Conservation (phyloP, 805 yeast genomes). For the Sugiyamaella chiloensis region DNA sequence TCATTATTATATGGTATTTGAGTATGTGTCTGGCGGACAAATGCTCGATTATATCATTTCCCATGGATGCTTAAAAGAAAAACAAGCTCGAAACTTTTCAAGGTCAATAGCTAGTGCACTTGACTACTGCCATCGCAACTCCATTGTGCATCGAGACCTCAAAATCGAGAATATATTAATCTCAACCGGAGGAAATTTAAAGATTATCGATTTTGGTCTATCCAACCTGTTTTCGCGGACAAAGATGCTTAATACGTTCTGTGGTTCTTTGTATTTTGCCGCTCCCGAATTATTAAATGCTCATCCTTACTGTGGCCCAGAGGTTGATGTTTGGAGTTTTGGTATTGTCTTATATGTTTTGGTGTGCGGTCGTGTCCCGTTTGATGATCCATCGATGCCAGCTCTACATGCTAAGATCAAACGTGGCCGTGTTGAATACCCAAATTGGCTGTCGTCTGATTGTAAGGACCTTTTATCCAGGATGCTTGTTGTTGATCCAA, state of each 20-base stretch:
- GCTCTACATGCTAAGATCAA: slow-evolving; percentile 92
- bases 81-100: slow-evolving; percentile 91
- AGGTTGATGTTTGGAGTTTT: slow-evolving; percentile 97
- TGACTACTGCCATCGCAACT: slow-evolving; percentile 89
- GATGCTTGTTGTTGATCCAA: slow-evolving; percentile 90
- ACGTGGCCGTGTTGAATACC: slow-evolving; percentile 88
- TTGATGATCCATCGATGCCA: slow-evolving; percentile 91
- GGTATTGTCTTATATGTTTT: slow-evolving; percentile 94
- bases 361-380: slow-evolving; percentile 97
- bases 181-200: slow-evolving; percentile 87
- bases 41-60: slow-evolving; percentile 95
- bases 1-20: slow-evolving; percentile 95
- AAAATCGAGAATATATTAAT: slow-evolving; percentile 96
- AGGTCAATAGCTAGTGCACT: slow-evolving; percentile 92
- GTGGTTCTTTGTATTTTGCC: slow-evolving; percentile 97
- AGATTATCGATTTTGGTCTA: slow-evolving; percentile 93
- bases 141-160: slow-evolving; percentile 94
- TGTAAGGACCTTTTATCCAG: slow-evolving; percentile 76
- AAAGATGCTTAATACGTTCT: slow-evolving; percentile 79
- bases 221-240: slow-evolving; percentile 78
- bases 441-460: slow-evolving; percentile 72
- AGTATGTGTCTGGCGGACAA: slow-evolving; percentile 96
- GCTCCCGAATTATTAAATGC: slow-evolving; percentile 96
- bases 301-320: slow-evolving; percentile 91
- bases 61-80: slow-evolving; percentile 91